A percentile compares a stretch with the other conserved stretches of the same genome.
Evolutionary conservation across 768 basidiomycete species (phyloP).

Genomic region (Tephrocybe sp.): DNA sequence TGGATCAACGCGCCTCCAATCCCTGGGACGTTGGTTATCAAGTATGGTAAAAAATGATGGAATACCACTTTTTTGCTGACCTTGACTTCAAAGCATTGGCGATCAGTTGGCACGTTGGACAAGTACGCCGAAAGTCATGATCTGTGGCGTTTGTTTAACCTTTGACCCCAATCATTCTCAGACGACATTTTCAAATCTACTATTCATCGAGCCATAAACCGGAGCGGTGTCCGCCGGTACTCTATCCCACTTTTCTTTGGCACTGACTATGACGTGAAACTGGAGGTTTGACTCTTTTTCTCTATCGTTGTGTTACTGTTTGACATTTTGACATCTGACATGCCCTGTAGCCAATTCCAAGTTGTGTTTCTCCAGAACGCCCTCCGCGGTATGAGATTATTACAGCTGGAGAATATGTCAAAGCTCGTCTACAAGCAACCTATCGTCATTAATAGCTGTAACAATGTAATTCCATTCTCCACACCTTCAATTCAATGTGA

Average conservation of each 20-base stretch:
- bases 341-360: conserved; percentile 44
- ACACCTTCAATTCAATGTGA: no score
- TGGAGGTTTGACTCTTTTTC: conserved; percentile 56
- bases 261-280: conserved; percentile 77
- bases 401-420: conserved; percentile 83
- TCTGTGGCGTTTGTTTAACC: no score
- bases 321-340: background rate
- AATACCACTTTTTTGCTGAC: no score
- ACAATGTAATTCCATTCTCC: no score
- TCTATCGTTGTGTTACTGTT: background rate
- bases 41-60: no score
- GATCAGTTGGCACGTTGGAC: conserved; percentile 91
- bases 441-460: conserved; percentile 31
- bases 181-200: conserved; percentile 92
- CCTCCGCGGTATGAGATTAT: conserved; percentile 67
- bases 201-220: conserved; percentile 81
- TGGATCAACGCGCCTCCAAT: conserved; percentile 86
- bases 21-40: conserved; percentile 81
- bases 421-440: conserved; percentile 65
- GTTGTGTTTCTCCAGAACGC: conserved; percentile 42
- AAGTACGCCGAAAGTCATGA: conserved; percentile 39
- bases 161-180: no score
- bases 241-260: conserved; percentile 92
- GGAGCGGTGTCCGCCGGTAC: conserved; percentile 66
- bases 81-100: conserved; percentile 49